Evolutionary conservation across 2,329 filamentous ascomycete genomes (phyloP).

Genomic region (Cladosporium sp.): DNA sequence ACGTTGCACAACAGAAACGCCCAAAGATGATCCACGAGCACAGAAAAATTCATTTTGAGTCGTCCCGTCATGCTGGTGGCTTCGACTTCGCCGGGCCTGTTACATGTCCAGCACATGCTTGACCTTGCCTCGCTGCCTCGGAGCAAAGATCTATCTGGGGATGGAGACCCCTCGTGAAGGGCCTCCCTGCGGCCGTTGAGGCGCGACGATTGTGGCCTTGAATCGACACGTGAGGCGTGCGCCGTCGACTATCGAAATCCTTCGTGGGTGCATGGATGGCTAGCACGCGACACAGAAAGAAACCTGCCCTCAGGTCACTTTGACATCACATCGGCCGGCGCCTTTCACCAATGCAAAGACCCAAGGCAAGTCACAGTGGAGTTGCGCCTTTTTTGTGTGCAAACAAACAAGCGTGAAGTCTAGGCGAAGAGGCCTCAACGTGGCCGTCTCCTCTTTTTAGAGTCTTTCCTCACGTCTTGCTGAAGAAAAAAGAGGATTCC

Average conservation of each 20-base stretch:
- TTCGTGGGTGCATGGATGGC: background rate
- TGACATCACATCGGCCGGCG: background rate
- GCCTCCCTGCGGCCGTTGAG: slow-evolving; percentile 5
- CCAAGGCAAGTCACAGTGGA: background rate
- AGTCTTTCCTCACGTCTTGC: background rate
- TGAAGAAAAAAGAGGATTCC: background rate
- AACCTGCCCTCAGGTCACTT: background rate
- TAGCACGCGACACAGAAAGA: background rate
- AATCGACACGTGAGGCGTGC: background rate
- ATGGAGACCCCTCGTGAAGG: too few relatives aligned
- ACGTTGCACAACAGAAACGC: slow-evolving; percentile 2
- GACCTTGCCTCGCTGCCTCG: too few relatives aligned
- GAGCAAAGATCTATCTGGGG: too few relatives aligned
- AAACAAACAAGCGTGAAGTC: too few relatives aligned
- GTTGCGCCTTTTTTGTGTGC: too few relatives aligned
- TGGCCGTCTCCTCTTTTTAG: background rate
- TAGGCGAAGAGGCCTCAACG: background rate
- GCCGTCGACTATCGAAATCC: slow-evolving; percentile 2
- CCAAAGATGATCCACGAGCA: too few relatives aligned
- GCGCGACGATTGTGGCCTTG: background rate
- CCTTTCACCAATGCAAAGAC: background rate
- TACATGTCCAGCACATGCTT: background rate
- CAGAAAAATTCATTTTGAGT: background rate
- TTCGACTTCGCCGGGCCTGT: background rate
- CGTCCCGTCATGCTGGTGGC: background rate